Conservation (phyloP, 2,329 filamentous ascomycete genomes). For the Polychaeton citri region DNA sequence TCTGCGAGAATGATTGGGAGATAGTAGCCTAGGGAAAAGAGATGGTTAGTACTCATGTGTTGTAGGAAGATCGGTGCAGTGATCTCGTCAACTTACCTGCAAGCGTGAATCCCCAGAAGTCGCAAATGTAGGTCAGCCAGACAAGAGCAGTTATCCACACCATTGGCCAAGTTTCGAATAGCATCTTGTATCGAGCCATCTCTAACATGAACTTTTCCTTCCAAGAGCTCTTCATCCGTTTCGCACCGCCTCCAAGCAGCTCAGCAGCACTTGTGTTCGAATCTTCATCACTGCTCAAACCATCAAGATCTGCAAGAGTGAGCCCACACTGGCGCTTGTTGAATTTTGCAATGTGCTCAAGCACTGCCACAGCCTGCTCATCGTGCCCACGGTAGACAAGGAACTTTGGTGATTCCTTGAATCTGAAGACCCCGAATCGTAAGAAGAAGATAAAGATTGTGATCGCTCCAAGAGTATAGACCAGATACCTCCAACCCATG, state of each 20-base stretch:
- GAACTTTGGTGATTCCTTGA: conserved; percentile 49
- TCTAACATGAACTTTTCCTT: conserved; percentile 26
- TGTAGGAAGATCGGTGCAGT: neutral
- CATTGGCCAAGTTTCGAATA: conserved; percentile 31
- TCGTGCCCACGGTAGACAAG: conserved; percentile 41
- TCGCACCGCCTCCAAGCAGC: conserved; percentile 20
- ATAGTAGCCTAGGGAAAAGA: conserved; percentile 26
- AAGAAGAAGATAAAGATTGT: conserved; percentile 35
- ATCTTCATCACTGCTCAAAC: conserved; percentile 20
- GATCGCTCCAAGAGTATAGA: conserved; percentile 28
- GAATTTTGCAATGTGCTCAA: conserved; percentile 30
- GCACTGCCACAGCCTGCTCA: conserved; percentile 34
- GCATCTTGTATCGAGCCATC: conserved; percentile 28
- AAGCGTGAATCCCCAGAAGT: conserved; percentile 38
- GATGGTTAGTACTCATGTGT: neutral
- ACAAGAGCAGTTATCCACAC: conserved; percentile 33
- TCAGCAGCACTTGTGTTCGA: conserved; percentile 12
- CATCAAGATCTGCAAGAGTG: conserved; percentile 23
- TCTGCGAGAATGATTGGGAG: conserved; percentile 37
- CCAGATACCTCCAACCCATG: conserved; percentile 33
- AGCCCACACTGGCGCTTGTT: conserved; percentile 25
- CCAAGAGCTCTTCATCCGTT: conserved; percentile 18
- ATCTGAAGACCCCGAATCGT: conserved; percentile 40
- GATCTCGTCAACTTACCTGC: conserved; percentile 20
- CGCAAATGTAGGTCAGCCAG: conserved; percentile 39